Percentiles rank a stretch among this genome's conserved stretches.
Evolutionary conservation across 1,284 basidiomycete species (phyloP).

Genomic region (Leccinum griseonigrum): DNA sequence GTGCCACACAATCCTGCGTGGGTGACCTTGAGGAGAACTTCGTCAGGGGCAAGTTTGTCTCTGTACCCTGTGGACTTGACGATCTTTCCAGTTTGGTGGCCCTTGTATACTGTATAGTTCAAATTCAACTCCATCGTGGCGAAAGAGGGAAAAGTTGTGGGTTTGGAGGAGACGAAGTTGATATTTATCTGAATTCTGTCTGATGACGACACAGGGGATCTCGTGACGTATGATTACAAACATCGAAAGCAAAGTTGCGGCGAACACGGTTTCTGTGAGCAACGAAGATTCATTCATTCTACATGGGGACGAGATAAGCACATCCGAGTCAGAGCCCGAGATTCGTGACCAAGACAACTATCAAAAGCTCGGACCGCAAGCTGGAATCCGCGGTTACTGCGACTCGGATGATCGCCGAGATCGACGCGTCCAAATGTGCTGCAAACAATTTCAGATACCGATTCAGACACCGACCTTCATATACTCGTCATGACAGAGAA

Average conservation of each 20-base stretch:
- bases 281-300: not conserved
- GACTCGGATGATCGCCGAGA: too few relatives aligned
- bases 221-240: not conserved
- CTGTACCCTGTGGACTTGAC: conserved; percentile 15
- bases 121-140: conserved; percentile 20
- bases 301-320: not conserved
- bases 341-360: not conserved
- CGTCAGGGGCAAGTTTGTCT: conserved; percentile 22
- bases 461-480: not conserved
- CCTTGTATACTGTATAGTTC: conserved; percentile 31
- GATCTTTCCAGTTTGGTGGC: conserved; percentile 18
- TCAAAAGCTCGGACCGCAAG: too few relatives aligned
- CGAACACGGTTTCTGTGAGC: not conserved
- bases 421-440: too few relatives aligned
- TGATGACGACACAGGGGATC: not conserved
- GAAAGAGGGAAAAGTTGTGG: not conserved
- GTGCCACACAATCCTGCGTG: conserved; percentile 48
- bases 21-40: conserved; percentile 39
- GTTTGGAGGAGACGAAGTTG: not conserved
- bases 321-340: not conserved
- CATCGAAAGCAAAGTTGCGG: not conserved
- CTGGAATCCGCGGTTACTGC: too few relatives aligned
- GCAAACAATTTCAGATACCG: not conserved
- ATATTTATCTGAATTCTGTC: not conserved
- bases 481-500: conserved; percentile 48